phyloP scores from a whole-genome alignment of 495 filamentous ascomycete genomes.

The Bacidia rubella region DNA sequence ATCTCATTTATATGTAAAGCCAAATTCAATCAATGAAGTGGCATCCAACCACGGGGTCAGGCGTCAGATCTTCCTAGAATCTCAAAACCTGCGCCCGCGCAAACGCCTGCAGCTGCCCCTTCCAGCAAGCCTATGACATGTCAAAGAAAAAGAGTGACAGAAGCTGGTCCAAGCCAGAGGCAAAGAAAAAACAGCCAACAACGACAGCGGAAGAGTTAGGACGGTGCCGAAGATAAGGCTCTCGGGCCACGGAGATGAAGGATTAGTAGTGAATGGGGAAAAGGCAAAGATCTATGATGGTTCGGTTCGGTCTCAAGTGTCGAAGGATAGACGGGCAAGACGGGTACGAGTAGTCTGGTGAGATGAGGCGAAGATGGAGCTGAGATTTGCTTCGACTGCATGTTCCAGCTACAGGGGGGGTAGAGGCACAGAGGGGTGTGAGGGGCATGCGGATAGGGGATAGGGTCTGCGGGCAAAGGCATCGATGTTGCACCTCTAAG shows the following conservation, averaged over 20 bases:
- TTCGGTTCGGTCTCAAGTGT: neutral
- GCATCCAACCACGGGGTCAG: neutral
- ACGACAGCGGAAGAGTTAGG: neutral
- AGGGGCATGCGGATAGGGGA: neutral
- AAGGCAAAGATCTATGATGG: neutral
- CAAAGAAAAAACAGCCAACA: neutral
- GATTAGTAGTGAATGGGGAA: too few species aligned
- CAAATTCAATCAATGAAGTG: neutral
- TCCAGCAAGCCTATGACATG: constrained; percentile 1
- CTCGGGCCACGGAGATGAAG: neutral
- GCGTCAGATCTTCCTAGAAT: neutral
- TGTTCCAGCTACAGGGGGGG: too few species aligned
- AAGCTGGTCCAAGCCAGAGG: neutral
- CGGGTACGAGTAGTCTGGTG: neutral
- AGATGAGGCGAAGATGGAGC: neutral
- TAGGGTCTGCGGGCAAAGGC: neutral
- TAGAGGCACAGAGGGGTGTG: too few species aligned
- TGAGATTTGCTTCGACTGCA: too few species aligned
- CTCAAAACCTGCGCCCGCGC: neutral
- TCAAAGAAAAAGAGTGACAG: neutral
- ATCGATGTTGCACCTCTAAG: neutral
- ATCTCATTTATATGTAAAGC: neutral
- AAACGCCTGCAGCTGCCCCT: constrained; percentile 2
- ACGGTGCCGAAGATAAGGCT: constrained; percentile 2
- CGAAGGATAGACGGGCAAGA: neutral